Evolutionary conservation across 2,329 filamentous ascomycete species (phyloP).

Genomic region (Xylaria sp.): DNA sequence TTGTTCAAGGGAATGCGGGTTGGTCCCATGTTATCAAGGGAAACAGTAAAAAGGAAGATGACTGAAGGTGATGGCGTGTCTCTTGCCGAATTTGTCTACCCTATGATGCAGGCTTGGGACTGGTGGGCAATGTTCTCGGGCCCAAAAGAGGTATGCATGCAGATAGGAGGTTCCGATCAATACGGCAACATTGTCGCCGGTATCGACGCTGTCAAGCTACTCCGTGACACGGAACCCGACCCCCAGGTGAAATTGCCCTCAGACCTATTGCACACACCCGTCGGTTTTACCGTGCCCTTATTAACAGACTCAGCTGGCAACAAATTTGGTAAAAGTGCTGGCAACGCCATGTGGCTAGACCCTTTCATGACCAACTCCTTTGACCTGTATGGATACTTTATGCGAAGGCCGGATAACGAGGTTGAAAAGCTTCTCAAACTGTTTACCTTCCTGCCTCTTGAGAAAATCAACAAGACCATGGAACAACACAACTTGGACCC

Average conservation of each 20-base stretch:
- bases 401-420: slow-evolving; percentile 80
- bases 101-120: slow-evolving; percentile 93
- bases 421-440: slow-evolving; percentile 83
- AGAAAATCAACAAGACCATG: slow-evolving; percentile 72
- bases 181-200: slow-evolving; percentile 95
- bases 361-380: slow-evolving; percentile 78
- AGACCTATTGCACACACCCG: slow-evolving; percentile 61
- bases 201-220: slow-evolving; percentile 80
- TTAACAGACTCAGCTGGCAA: slow-evolving; percentile 82
- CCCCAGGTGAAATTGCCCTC: slow-evolving; percentile 47
- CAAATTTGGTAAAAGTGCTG: slow-evolving; percentile 94
- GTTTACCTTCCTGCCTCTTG: slow-evolving; percentile 84
- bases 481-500: slow-evolving; percentile 69
- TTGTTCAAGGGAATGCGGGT: slow-evolving; percentile 77
- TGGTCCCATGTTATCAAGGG: slow-evolving; percentile 85
- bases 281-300: slow-evolving; percentile 90
- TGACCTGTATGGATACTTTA: slow-evolving; percentile 90
- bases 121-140: slow-evolving; percentile 85
- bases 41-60: slow-evolving; percentile 86
- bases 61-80: slow-evolving; percentile 91
- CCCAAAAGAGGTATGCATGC: slow-evolving; percentile 70
- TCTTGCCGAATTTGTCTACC: slow-evolving; percentile 91
- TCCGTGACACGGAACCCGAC: slow-evolving; percentile 64
- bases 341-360: slow-evolving; percentile 94
- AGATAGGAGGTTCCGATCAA: slow-evolving; percentile 95